A percentile compares a stretch with the other conserved stretches of the same genome.
Evolutionary conservation across 495 filamentous ascomycete species (phyloP).

Genomic region (Aspergillus asperescens): DNA sequence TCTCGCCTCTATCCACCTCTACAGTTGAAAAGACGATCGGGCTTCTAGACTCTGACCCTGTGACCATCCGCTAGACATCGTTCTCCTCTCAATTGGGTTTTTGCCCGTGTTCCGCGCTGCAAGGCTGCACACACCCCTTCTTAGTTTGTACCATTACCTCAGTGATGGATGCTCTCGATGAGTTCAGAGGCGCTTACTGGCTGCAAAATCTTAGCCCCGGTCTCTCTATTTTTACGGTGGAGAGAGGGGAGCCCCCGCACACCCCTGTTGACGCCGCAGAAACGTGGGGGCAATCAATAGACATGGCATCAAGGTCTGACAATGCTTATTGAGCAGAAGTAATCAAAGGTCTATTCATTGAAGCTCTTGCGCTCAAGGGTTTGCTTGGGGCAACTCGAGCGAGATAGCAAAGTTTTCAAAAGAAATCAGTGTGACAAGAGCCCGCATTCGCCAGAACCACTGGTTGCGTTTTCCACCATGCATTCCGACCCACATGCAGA

Average conservation of each 20-base stretch:
- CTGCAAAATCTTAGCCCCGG: neutral
- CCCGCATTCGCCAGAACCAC: neutral
- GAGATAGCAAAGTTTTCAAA: neutral
- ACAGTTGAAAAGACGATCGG: neutral
- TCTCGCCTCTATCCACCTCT: neutral
- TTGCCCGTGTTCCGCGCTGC: neutral
- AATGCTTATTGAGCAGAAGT: neutral
- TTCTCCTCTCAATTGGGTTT: conserved; percentile 2
- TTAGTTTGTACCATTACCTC: neutral
- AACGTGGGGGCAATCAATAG: neutral
- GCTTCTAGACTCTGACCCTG: neutral
- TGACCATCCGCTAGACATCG: neutral
- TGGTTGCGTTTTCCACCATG: conserved; percentile 3
- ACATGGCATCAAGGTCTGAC: neutral
- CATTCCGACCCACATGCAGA: conserved; percentile 9
- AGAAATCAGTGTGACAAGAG: conserved; percentile 2
- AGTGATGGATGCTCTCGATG: neutral
- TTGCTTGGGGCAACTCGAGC: neutral
- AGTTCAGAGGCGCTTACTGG: neutral
- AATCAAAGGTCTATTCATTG: neutral
- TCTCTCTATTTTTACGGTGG: neutral
- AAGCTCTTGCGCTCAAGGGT: neutral
- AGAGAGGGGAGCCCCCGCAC: neutral
- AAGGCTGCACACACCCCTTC: conserved; percentile 1
- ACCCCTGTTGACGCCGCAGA: neutral